phyloP scores from a whole-genome alignment of 805 yeast species.

The Tetrapisispora nanseiensis region DNA sequence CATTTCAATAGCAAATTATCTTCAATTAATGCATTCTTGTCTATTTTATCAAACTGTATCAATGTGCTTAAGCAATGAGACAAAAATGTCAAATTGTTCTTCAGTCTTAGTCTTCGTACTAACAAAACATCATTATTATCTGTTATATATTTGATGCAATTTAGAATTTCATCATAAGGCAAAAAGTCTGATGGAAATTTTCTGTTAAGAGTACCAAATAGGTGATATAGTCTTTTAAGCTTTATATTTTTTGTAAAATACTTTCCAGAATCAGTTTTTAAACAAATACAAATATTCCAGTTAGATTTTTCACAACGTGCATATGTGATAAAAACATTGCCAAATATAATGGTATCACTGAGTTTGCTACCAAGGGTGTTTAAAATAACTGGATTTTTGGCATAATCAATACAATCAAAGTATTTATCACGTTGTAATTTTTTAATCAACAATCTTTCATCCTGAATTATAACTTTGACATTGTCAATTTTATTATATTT shows the following conservation, averaged over 20 bases:
- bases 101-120: slow-evolving; percentile 1
- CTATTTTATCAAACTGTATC: slow-evolving; percentile 5
- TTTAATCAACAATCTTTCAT: slow-evolving; percentile 36
- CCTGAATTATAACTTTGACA: slow-evolving; percentile 39
- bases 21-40: slow-evolving; percentile 4
- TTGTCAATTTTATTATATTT: slow-evolving; percentile 60
- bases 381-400: slow-evolving; percentile 28
- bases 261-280: not conserved
- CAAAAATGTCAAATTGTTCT: slow-evolving; percentile 1
- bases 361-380: slow-evolving; percentile 12
- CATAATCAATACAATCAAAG: slow-evolving; percentile 38
- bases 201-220: slow-evolving; percentile 11
- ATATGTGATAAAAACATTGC: slow-evolving; percentile 11
- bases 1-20: slow-evolving; percentile 11
- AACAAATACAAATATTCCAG: slow-evolving; percentile 14
- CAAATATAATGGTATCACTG: slow-evolving; percentile 7
- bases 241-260: slow-evolving; percentile 6
- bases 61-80: slow-evolving; percentile 12
- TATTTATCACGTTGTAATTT: slow-evolving; percentile 21
- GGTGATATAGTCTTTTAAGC: slow-evolving; percentile 13
- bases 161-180: slow-evolving; percentile 14
- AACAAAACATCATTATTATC: not conserved
- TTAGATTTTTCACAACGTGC: slow-evolving; percentile 15
- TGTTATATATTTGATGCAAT: slow-evolving; percentile 2
- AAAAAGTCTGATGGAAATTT: slow-evolving; percentile 15